These are phyloP conservation scores for Salisapilia sapeloensis DNA, from an alignment of 352 stramenopile species.

Conservation along the genomic window DNA sequence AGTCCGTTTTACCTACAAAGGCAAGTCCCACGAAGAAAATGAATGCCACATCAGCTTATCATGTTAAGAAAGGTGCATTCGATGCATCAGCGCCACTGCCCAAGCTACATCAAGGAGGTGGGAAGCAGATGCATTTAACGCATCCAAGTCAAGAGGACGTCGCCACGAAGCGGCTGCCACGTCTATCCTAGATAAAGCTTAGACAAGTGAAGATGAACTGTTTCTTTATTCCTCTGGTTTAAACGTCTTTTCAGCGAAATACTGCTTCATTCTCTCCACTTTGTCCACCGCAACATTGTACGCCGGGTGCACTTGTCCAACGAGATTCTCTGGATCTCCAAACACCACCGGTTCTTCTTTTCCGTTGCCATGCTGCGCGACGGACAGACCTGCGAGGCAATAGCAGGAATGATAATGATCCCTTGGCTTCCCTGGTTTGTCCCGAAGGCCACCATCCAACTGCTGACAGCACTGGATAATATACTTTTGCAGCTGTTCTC, in stretches of 20 bases:
- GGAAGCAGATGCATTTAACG: no score
- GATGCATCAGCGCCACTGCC: no score
- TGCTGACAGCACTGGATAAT: slow-evolving; percentile 91
- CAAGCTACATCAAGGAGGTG: no score
- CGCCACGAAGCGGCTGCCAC: no score
- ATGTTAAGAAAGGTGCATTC: no score
- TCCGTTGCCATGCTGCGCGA: slow-evolving; percentile 79
- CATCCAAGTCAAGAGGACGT: no score
- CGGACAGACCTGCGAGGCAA: slow-evolving; percentile 91
- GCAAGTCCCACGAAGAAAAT: no score
- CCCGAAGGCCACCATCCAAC: slow-evolving; percentile 82
- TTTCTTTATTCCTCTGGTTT: no score
- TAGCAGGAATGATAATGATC: slow-evolving; percentile 99
- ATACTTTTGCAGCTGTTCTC: slow-evolving; percentile 77
- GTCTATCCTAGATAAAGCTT: no score
- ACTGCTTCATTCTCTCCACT: slow-evolving; percentile 38
- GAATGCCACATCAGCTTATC: no score
- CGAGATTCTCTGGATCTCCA: slow-evolving; percentile 42
- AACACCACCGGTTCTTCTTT: slow-evolving; percentile 20
- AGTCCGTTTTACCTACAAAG: no score
- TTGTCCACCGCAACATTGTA: slow-evolving; percentile 89
- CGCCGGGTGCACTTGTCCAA: slow-evolving; percentile 76
- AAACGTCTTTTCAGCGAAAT: slow-evolving; percentile 38
- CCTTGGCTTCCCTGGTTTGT: slow-evolving; percentile 89
- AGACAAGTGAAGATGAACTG: no score